Percentiles rank a stretch among this genome's conserved stretches.
phyloP scores from a whole-genome alignment of 305 asterid genomes.

The Stenogyne calaminthoides region DNA sequence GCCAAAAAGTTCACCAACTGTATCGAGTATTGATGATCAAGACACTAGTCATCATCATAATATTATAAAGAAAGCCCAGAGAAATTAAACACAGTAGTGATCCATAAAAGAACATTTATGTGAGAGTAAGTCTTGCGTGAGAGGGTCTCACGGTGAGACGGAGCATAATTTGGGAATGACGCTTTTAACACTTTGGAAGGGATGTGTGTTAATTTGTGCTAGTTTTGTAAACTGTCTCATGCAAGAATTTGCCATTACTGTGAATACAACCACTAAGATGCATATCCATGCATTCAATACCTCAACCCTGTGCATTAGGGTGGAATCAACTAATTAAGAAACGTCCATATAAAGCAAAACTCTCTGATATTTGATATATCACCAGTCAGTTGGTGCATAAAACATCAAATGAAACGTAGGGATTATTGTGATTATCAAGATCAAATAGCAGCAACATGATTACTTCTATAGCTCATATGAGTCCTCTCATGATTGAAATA shows the following conservation, averaged over 20 bases:
- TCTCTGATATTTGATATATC: not conserved
- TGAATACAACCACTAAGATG: too few relatives aligned
- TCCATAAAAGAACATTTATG: too few relatives aligned
- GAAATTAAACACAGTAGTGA: not conserved
- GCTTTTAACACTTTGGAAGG: too few relatives aligned
- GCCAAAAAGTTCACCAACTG: constrained; percentile 87
- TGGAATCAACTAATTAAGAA: constrained; percentile 3
- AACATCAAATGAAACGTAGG: not conserved
- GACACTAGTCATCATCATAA: constrained; percentile 22
- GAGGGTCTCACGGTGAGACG: too few relatives aligned
- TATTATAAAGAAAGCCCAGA: not conserved
- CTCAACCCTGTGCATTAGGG: too few relatives aligned
- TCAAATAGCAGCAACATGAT: not conserved
- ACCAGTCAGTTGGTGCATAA: not conserved
- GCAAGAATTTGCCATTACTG: too few relatives aligned
- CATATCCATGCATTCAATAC: too few relatives aligned
- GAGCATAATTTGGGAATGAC: too few relatives aligned
- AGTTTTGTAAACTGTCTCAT: too few relatives aligned
- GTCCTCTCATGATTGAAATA: too few relatives aligned
- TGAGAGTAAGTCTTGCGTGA: too few relatives aligned
- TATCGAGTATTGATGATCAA: constrained; percentile 28
- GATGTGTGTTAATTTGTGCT: too few relatives aligned
- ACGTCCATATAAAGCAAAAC: not conserved
- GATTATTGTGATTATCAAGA: not conserved
- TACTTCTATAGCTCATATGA: not conserved